phyloP scores from a whole-genome alignment of 2,329 filamentous ascomycete species.

The Fusarium pininemorale region DNA sequence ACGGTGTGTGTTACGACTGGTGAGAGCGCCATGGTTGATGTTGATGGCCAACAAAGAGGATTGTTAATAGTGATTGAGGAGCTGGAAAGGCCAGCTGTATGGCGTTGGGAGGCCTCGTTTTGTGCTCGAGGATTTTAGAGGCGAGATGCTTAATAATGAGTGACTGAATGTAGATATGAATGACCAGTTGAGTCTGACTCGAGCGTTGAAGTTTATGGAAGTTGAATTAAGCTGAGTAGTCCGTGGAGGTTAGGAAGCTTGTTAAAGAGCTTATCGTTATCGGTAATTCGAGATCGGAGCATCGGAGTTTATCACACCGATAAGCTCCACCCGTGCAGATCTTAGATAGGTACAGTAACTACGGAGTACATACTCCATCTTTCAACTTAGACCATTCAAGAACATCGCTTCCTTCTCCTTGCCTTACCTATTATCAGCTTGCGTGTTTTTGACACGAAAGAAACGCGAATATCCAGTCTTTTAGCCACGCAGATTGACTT shows the following conservation, averaged over 20 bases:
- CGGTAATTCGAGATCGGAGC: constrained; percentile 16
- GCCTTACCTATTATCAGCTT: not conserved
- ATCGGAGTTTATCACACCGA: constrained; percentile 29
- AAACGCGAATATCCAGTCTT: too few species aligned
- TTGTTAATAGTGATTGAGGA: not conserved
- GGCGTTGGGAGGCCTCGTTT: not conserved
- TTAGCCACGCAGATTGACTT: too few species aligned
- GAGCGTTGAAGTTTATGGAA: not conserved
- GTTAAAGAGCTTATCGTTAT: constrained; percentile 33
- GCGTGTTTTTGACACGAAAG: not conserved
- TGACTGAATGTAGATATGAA: not conserved
- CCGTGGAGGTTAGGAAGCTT: not conserved
- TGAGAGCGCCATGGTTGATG: constrained; percentile 55
- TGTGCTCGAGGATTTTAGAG: too few species aligned
- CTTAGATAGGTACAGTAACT: not conserved
- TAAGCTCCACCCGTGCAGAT: not conserved
- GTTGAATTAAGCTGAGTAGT: not conserved
- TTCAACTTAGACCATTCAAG: not conserved
- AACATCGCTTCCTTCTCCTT: not conserved
- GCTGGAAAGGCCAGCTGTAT: constrained; percentile 17
- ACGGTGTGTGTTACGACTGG: constrained; percentile 55
- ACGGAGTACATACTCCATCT: not conserved
- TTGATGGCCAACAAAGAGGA: constrained; percentile 18
- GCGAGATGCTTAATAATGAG: not conserved
- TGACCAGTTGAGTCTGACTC: not conserved